These are phyloP conservation scores for Aspergillus sp. DNA, from an alignment of 2,329 filamentous ascomycete species.

Conservation along the genomic window DNA sequence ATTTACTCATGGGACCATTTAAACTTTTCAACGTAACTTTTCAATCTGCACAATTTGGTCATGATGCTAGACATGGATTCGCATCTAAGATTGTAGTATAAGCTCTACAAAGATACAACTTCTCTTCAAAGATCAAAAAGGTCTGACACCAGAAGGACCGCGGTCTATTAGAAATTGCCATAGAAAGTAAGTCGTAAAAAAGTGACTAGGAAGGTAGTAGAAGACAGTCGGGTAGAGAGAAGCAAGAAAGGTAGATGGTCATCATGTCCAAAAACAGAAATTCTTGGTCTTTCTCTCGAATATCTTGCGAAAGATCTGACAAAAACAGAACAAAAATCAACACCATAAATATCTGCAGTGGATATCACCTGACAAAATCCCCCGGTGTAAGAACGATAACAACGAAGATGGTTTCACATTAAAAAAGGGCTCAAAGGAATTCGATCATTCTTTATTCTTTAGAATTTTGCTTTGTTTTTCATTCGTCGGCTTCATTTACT, in stretches of 20 bases:
- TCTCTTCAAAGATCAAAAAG: too few relatives aligned
- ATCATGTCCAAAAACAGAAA: neutral
- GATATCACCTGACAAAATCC: conserved; percentile 14
- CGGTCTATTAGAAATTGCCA: neutral
- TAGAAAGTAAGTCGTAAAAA: neutral
- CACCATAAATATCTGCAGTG: conserved; percentile 8
- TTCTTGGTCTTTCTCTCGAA: conserved; percentile 5
- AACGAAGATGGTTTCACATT: conserved; percentile 1
- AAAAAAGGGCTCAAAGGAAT: neutral
- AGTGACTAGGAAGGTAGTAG: neutral
- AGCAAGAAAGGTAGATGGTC: neutral
- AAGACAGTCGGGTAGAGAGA: neutral
- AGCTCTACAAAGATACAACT: too few relatives aligned
- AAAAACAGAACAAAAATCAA: neutral
- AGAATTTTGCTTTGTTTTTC: conserved; percentile 1
- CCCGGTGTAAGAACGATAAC: conserved; percentile 6
- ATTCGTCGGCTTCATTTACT: conserved; percentile 16
- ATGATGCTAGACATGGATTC: too few relatives aligned
- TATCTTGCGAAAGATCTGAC: conserved; percentile 1
- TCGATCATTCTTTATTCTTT: neutral
- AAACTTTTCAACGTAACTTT: too few relatives aligned
- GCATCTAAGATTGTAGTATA: too few relatives aligned
- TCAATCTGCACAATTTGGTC: too few relatives aligned
- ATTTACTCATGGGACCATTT: too few relatives aligned
- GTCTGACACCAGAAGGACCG: neutral